Evolutionary conservation across 2,329 filamentous ascomycete genomes (phyloP), one percentile per base, ranked within the genome.

Genomic region (Dothideomycetes sp.): DNA sequence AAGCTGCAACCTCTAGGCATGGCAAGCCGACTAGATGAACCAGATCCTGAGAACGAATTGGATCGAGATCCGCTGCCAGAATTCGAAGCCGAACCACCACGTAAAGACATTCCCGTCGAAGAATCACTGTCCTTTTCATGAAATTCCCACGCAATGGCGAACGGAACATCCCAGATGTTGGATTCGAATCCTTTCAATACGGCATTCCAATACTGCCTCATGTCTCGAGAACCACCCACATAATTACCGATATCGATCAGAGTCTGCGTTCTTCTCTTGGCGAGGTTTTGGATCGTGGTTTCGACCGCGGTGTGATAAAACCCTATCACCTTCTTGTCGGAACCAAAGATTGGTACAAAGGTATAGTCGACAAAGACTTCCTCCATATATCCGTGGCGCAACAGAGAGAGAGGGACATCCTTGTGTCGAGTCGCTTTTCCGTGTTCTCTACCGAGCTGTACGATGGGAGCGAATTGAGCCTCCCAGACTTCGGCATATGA

Each of bases 391-490:
- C 46, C 46, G 13, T 44, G 24, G 7, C 46, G 41, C n/a, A 13
- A 37, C 18, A 48, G 19, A 19, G 45, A 48, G 9, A 43, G 16
- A 4, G 41, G 46, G 2, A 43, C 18, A 30, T 34, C 34, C 23
- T 43, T 30, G 12, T 45, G 51, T 13, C 44, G 38, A 15, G 40
- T 41, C 5, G 45, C 37, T 23, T 45, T 30, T n/a, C 44, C 42
- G 15, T 38, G 18, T 12, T 45, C 33, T n/a, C 54, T 51, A 33
- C 56, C 53, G 20, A 49, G 23, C 8, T 12, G 5, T 2, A 44
- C 11, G 5, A 41, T 44, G 4, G 35, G 29, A 23, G 30, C 28
- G 12, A 44, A 45, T 16, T 28, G 22, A 12, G 33, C 10, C 13
- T 39, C 34, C 43, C 30, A 40, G 13, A 45, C 34, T 31, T 43